These are phyloP conservation scores for Tolypocladium paradoxum DNA, from an alignment of 2,329 filamentous ascomycete species.

Conservation along the genomic window DNA sequence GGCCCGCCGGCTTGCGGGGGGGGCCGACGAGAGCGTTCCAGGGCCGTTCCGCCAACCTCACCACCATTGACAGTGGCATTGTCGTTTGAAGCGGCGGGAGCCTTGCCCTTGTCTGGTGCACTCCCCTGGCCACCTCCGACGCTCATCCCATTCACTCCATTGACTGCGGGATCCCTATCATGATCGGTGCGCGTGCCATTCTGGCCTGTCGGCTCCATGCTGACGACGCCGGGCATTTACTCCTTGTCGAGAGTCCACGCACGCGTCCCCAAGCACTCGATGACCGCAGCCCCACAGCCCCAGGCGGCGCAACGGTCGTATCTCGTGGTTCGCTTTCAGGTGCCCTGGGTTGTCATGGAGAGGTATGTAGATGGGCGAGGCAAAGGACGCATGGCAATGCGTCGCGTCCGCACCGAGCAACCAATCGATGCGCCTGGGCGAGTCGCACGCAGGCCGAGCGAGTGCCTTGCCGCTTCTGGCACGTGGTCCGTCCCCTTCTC, in stretches of 20 bases:
- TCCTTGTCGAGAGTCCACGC: slow-evolving; percentile 2
- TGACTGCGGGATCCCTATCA: slow-evolving; percentile 35
- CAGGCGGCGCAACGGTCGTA: slow-evolving; percentile 5
- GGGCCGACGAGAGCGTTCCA: slow-evolving; percentile 5
- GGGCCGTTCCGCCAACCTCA: slow-evolving; percentile 7
- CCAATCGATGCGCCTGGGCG: slow-evolving; percentile 5
- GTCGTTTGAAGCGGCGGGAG: slow-evolving; percentile 4
- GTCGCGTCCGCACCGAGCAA: slow-evolving; percentile 12
- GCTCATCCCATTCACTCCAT: slow-evolving; percentile 32
- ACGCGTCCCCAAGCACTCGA: slow-evolving; percentile 5
- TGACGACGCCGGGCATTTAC: slow-evolving; percentile 41
- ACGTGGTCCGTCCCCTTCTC: not conserved
- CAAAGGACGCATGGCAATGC: slow-evolving; percentile 11
- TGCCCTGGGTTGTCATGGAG: slow-evolving; percentile 10
- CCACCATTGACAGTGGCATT: slow-evolving; percentile 16
- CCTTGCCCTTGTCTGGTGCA: slow-evolving; percentile 23
- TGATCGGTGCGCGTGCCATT: slow-evolving; percentile 45
- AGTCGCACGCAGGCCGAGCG: slow-evolving; percentile 2
- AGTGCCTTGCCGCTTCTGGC: not conserved
- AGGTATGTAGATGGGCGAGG: slow-evolving; percentile 3
- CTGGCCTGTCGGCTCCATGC: slow-evolving; percentile 44
- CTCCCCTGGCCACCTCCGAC: slow-evolving; percentile 10
- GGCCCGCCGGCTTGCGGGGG: slow-evolving; percentile 3
- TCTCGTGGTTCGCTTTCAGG: slow-evolving; percentile 5
- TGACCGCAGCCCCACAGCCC: slow-evolving; percentile 7